Conservation (phyloP, 441 rosid species). For the Arabidopsis hybrid region DNA sequence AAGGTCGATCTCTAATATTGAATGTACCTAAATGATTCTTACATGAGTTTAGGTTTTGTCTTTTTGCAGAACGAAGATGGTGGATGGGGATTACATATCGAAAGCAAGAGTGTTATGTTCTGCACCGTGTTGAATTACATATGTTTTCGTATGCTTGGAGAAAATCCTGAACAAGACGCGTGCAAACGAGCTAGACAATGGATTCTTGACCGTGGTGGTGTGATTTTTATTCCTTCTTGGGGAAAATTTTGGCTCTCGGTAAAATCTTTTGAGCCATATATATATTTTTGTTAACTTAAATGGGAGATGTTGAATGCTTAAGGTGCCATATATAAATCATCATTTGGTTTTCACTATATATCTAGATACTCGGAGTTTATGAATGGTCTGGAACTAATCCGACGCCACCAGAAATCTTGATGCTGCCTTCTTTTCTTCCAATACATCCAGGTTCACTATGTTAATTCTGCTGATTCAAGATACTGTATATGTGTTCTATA, state of each 20-base stretch:
- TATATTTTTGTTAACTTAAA: too few relatives aligned
- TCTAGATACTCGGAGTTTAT: conserved; percentile 71
- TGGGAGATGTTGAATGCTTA: too few relatives aligned
- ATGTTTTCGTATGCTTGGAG: conserved; percentile 67
- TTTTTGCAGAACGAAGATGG: conserved; percentile 76
- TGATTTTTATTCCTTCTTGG: conserved; percentile 54
- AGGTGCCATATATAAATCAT: too few relatives aligned
- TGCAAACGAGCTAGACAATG: conserved; percentile 59
- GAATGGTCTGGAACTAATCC: conserved; percentile 10
- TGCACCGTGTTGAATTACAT: conserved; percentile 59
- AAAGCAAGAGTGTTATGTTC: conserved; percentile 76
- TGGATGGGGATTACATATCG: conserved; percentile 81
- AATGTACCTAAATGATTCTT: too few relatives aligned
- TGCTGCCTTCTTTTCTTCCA: not conserved
- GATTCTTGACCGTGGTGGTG: conserved; percentile 76
- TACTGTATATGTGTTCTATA: not conserved
- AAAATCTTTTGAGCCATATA: too few relatives aligned
- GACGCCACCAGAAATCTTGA: not conserved
- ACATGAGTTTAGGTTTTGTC: not conserved
- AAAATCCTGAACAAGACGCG: conserved; percentile 53
- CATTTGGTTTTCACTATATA: conserved; percentile 28
- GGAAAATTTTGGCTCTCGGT: conserved; percentile 41
- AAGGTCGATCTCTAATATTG: too few relatives aligned
- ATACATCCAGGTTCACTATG: conserved; percentile 25
- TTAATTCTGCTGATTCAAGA: not conserved